Base-by-base conservation (phyloP, 2,329 filamentous ascomycete genomes). In the Blumeriella jaapii region DNA sequence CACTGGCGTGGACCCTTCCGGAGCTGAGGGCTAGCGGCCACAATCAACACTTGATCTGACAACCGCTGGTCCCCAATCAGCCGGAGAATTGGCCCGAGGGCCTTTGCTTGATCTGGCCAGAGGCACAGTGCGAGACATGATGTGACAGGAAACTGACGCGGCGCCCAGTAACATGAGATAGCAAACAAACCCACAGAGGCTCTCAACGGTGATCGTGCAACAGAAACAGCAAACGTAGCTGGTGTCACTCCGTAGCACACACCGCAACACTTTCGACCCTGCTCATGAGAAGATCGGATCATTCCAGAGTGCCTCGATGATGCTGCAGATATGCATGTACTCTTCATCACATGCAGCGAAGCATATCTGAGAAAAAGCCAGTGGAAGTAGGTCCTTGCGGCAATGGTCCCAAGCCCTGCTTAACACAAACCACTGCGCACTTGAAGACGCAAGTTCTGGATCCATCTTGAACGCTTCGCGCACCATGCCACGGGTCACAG, bases 121-220 rank as follows among this genome's bases (percentile, higher is more conserved):
- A 42, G 30, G 31, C 34, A 42, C 39, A 45, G 29, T 25, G 18
- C 16, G 16, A 19, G 43, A 37, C 18, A 31, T n/a, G n/a, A n/a
- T 41, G 34, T 49, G 49, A 50, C 49, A 53, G 42, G 41, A 44
- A 42, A 47, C 26, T 36, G 38, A 45, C 17, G 27, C 20, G 24
- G 23, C 31, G 34, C 36, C 10, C 44, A 34, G 38, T 43, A 36
- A 35, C 36, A 48, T 44, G 42, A 42, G 18, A 36, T 22, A 50
- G 41, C 45, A 51, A 53, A 51, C 49, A 24, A 24, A 53, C 34
- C 40, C 25, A 24, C 38, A 41, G 44, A 48, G 40, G 33, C 36
- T 39, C 25, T 34, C 25, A 50, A 51, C 40, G 37, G 44, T 23
- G 23, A 41, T 42, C 33, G 45, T 48, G 32, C 35, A 42, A 51